phyloP scores from a whole-genome alignment of 495 filamentous ascomycete genomes.

The Xanthoparmelia taractica region DNA sequence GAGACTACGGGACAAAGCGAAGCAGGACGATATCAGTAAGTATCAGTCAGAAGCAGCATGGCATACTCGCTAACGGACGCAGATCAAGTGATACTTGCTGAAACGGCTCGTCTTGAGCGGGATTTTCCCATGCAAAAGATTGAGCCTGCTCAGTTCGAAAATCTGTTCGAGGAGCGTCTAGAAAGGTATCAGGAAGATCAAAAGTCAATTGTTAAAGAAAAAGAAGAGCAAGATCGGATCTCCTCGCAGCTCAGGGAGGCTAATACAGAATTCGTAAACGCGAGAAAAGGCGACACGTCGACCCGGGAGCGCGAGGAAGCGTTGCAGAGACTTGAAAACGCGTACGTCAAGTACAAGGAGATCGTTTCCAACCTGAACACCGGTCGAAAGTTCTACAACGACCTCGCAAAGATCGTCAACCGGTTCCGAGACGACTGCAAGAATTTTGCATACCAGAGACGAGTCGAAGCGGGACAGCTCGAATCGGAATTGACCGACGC shows the following conservation, averaged over 20 bases:
- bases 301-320: slow-evolving; percentile 76
- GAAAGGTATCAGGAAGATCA: slow-evolving; percentile 70
- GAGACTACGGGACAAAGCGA: slow-evolving; percentile 63
- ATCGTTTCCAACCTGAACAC: slow-evolving; percentile 82
- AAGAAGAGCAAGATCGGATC: slow-evolving; percentile 66
- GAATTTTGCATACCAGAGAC: slow-evolving; percentile 68
- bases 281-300: slow-evolving; percentile 62
- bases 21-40: slow-evolving; percentile 80
- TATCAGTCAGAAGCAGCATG: neutral
- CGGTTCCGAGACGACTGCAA: slow-evolving; percentile 71
- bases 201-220: slow-evolving; percentile 61
- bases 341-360: slow-evolving; percentile 91
- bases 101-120: slow-evolving; percentile 78
- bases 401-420: slow-evolving; percentile 75
- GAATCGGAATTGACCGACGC: slow-evolving; percentile 63
- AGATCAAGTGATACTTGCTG: slow-evolving; percentile 65
- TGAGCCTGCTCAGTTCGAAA: slow-evolving; percentile 81
- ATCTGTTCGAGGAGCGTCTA: slow-evolving; percentile 77
- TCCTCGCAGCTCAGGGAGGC: slow-evolving; percentile 58
- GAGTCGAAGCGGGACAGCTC: slow-evolving; percentile 69
- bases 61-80: neutral
- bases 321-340: slow-evolving; percentile 82
- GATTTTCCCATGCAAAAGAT: slow-evolving; percentile 77
- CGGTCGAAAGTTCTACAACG: slow-evolving; percentile 94
- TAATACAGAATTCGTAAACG: slow-evolving; percentile 66